Conservation (phyloP, 441 rosid genomes). For the Populus hybrid region DNA sequence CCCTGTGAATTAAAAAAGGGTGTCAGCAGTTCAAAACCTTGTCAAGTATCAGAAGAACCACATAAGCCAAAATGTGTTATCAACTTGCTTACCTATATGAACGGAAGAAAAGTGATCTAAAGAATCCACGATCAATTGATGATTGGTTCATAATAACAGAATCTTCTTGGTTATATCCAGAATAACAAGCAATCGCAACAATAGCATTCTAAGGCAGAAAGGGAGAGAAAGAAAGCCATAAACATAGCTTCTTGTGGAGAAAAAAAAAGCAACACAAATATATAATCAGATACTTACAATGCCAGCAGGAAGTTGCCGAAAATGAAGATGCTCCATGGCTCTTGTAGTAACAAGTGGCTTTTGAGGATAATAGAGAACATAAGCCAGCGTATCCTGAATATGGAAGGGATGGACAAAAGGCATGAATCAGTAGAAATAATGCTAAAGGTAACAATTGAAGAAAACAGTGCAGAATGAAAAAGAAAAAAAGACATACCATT, state of each 20-base stretch:
- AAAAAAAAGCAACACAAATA: neutral
- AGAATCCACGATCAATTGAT: slow-evolving; percentile 96
- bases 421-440: neutral
- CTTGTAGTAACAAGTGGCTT: slow-evolving; percentile 97
- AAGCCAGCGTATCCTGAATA: slow-evolving; percentile 88
- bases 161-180: slow-evolving; percentile 99
- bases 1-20: slow-evolving; percentile 44
- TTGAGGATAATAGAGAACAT: slow-evolving; percentile 96
- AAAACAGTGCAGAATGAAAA: neutral
- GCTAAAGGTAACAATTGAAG: neutral
- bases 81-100: slow-evolving; percentile 64
- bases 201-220: slow-evolving; percentile 75
- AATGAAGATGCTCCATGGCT: slow-evolving; percentile 99
- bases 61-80: neutral
- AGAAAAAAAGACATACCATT: slow-evolving; percentile 53
- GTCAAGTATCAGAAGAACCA: slow-evolving; percentile 7
- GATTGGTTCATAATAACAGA: slow-evolving; percentile 99
- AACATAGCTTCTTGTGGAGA: neutral
- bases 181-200: slow-evolving; percentile 94
- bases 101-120: slow-evolving; percentile 92
- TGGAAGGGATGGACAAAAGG: slow-evolving; percentile 10
- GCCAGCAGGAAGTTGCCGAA: slow-evolving; percentile 99
- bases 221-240: slow-evolving; percentile 5
- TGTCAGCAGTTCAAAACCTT: slow-evolving; percentile 12
- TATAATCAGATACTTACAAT: slow-evolving; percentile 50